Percentiles rank a stretch among this genome's conserved stretches.
phyloP scores from a whole-genome alignment of 1,139 yeast species.

The Candida sanyaensis region DNA sequence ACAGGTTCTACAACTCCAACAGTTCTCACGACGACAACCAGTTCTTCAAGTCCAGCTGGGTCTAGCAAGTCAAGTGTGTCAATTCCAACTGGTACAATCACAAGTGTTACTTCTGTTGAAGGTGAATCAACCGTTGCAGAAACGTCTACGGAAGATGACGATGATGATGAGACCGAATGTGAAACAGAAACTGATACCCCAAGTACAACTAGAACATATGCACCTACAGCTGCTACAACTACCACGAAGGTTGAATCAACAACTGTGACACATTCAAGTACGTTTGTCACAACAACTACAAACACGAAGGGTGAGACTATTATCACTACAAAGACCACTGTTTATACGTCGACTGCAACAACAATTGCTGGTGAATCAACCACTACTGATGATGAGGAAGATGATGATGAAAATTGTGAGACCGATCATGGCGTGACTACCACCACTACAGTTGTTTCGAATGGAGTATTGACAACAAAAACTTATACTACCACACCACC shows the following conservation, averaged over 20 bases:
- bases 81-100: too few species aligned
- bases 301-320: not conserved
- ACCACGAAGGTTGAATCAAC: not conserved
- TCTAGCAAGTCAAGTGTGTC: too few species aligned
- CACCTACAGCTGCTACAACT: not conserved
- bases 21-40: not conserved
- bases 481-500: not conserved
- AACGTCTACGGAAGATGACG: slow-evolving; percentile 10
- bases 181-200: slow-evolving; percentile 11
- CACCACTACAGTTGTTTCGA: slow-evolving; percentile 4
- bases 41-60: too few species aligned
- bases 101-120: too few species aligned
- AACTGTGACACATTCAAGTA: not conserved
- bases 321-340: not conserved
- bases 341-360: slow-evolving; percentile 1
- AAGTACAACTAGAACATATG: too few species aligned
- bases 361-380: slow-evolving; percentile 6
- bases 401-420: slow-evolving; percentile 14
- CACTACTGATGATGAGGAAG: slow-evolving; percentile 15
- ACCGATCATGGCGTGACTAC: slow-evolving; percentile 8
- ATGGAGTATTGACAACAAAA: slow-evolving; percentile 6
- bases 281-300: not conserved
- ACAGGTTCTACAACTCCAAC: too few species aligned
- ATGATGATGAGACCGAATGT: slow-evolving; percentile 15
- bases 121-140: too few species aligned